Evolutionary conservation across 176 grass and related monocot species (phyloP).

Genomic region (Hsuehochloa calcarea): DNA sequence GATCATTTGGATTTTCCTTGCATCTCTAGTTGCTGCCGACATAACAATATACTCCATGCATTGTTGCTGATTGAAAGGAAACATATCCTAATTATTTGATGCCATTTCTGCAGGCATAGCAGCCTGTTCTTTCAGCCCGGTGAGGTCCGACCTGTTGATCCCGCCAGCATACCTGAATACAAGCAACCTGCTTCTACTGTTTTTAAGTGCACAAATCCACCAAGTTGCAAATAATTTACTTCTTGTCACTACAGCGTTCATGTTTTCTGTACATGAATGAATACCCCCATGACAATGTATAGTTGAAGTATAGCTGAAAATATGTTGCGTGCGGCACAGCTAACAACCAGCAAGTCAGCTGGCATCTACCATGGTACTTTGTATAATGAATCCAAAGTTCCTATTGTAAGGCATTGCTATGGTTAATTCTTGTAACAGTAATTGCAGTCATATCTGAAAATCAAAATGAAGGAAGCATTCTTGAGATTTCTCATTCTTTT

Average conservation of each 20-base stretch:
- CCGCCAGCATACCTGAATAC: slow-evolving; percentile 85
- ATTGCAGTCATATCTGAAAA: too few relatives aligned
- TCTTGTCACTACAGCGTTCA: neutral
- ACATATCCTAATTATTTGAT: neutral
- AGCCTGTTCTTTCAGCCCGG: slow-evolving; percentile 73
- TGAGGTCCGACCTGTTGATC: slow-evolving; percentile 76
- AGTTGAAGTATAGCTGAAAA: neutral
- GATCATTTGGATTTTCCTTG: neutral
- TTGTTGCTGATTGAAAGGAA: neutral
- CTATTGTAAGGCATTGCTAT: too few relatives aligned
- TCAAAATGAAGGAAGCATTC: too few relatives aligned
- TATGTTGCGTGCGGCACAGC: neutral
- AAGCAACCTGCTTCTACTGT: slow-evolving; percentile 81
- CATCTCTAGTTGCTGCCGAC: neutral
- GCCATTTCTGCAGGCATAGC: slow-evolving; percentile 64
- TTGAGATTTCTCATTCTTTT: too few relatives aligned
- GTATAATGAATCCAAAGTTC: neutral
- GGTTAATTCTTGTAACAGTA: too few relatives aligned
- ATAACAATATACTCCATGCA: neutral
- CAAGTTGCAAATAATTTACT: slow-evolving; percentile 66
- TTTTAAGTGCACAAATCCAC: slow-evolving; percentile 83
- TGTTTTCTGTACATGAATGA: slow-evolving; percentile 12
- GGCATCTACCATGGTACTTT: neutral
- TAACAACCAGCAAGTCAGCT: too few relatives aligned
- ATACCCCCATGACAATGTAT: too few relatives aligned